These are phyloP conservation scores for Kwoniella heveanensis DNA, from an alignment of 768 basidiomycete genomes.

Conservation along the genomic window DNA sequence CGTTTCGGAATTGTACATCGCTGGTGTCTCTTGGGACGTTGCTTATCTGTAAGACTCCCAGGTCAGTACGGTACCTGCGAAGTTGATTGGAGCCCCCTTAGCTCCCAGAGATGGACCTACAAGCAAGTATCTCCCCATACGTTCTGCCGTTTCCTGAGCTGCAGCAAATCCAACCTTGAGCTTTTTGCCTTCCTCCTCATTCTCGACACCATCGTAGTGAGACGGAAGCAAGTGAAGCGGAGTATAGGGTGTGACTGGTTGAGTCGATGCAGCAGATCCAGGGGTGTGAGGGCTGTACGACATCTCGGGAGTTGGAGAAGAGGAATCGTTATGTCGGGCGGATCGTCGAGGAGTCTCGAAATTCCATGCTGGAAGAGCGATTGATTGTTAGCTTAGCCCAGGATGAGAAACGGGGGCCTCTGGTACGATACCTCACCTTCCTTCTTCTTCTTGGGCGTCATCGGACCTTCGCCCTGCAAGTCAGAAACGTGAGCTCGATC, in stretches of 20 bases:
- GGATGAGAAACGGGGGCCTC: background rate
- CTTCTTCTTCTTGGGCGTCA: constrained; percentile 19
- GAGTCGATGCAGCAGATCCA: constrained; percentile 1
- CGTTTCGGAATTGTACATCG: constrained; percentile 7
- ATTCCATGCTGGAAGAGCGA: background rate
- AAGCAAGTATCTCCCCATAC: constrained; percentile 36
- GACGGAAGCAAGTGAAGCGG: background rate
- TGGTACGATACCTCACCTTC: background rate
- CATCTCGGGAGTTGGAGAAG: background rate
- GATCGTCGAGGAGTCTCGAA: constrained; percentile 15
- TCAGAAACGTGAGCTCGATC: background rate
- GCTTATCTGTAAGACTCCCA: constrained; percentile 23
- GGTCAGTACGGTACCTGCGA: too few relatives aligned
- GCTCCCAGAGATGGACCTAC: constrained; percentile 25
- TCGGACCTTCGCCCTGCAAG: background rate
- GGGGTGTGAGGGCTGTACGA: constrained; percentile 12
- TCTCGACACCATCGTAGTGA: background rate
- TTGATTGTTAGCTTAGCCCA: background rate
- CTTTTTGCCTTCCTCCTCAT: background rate
- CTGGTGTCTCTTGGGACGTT: constrained; percentile 24
- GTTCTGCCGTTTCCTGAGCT: constrained; percentile 19
- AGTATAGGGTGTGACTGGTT: constrained; percentile 17
- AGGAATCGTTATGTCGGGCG: background rate
- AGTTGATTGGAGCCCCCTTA: too few relatives aligned
- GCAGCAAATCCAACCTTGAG: background rate